A percentile compares a stretch with the other conserved stretches of the same genome.
Evolutionary conservation across 176 grass and related monocot species (phyloP).

Genomic region (Urochloa ruziziensis): DNA sequence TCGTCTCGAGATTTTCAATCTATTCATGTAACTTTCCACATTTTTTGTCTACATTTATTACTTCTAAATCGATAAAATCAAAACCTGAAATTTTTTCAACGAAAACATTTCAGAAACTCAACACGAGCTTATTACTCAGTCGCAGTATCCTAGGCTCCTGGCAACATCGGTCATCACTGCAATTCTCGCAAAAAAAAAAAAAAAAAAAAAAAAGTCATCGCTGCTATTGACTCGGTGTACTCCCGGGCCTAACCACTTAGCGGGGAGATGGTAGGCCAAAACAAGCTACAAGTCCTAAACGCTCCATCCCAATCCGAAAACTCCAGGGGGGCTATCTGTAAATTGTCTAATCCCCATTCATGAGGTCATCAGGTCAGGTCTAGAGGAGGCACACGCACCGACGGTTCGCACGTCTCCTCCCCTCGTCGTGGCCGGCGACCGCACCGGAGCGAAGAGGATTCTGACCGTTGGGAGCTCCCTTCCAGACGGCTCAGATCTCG

Average conservation of each 20-base stretch:
- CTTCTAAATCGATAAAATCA: too few relatives aligned
- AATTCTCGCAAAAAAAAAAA: too few relatives aligned
- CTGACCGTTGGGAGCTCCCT: background rate
- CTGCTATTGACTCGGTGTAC: background rate
- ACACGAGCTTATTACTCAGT: too few relatives aligned
- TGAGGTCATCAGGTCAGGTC: background rate
- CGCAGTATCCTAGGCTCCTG: too few relatives aligned
- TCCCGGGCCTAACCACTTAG: background rate
- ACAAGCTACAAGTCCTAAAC: background rate
- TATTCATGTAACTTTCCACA: too few relatives aligned
- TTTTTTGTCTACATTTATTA: too few relatives aligned
- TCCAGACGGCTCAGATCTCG: background rate
- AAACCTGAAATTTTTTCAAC: too few relatives aligned
- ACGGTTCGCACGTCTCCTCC: background rate
- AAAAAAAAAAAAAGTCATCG: too few relatives aligned
- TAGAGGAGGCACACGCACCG: background rate
- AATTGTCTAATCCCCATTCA: background rate
- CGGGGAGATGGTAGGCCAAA: background rate
- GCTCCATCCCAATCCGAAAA: background rate
- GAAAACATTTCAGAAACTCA: too few relatives aligned
- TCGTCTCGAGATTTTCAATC: too few relatives aligned
- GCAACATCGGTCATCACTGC: too few relatives aligned
- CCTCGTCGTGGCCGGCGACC: background rate
- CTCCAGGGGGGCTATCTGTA: background rate
- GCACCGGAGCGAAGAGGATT: background rate